Base-by-base conservation (phyloP, 805 yeast genomes). In the Zygosaccharomyces siamensis region DNA sequence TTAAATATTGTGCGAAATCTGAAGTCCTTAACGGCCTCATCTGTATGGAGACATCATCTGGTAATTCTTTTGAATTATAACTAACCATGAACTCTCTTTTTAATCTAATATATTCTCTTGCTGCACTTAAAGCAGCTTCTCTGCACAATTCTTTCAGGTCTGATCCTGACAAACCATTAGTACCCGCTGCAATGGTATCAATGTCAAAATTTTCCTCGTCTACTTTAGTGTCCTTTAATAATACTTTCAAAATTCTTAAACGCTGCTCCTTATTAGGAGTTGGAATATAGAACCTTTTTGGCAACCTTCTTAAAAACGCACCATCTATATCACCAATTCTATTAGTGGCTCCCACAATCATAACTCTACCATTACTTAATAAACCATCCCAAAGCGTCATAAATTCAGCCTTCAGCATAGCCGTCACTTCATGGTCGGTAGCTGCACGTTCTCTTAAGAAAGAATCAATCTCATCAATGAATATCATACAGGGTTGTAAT, bases 371-470 rank as follows among this genome's bases (percentile, higher is more conserved):
- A 50, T 83, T 79, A 7, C 86, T 77, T 6, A 78, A 69, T 28
- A 92, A 72, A 0, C 99, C 99, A 66, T 92, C 99, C 98, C 98
- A 92, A 44, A 92, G 71, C 0, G 97, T 89, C 97, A 92, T 92
- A 62, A 92, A 93, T 67, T 92, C 98, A 0, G 98, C 96, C 68
- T 92, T 92, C 53, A 92, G 73, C 78, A 85, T 84, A 0, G 97
- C 88, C 27, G 96, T 89, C n/a, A 88, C 89, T 68, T 92, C 99
- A 69, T 92, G 97, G 68, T 92, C 99, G 43, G 75, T 73, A 1
- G 88, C 77, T 16, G 84, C 77, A 53, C 99, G 77, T 62, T 89
- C 96, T 57, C 97, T 78, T 57, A 92, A 73, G 62, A 92, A 89
- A 5, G 97, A 88, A 71, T 92, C 99, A 51, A 92, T 93, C 68